These are phyloP conservation scores for Perkinsus marinus DNA, from an alignment of 169 alveolate species.

Conservation along the genomic window DNA sequence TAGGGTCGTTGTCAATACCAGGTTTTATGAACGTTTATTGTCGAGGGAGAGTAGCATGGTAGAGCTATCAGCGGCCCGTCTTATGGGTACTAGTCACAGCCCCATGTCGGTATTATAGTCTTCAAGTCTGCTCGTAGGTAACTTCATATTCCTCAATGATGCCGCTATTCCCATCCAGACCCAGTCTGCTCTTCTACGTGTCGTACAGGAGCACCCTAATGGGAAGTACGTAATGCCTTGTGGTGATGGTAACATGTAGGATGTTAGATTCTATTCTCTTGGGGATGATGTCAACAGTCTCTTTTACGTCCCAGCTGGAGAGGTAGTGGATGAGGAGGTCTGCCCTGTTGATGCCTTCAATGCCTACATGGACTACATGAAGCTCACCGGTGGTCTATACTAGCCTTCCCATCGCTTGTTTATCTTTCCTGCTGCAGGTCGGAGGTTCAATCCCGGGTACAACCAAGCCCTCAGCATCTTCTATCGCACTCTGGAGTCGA, in stretches of 20 bases:
- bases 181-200: background rate
- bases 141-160: slow-evolving; percentile 7
- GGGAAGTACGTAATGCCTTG: background rate
- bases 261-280: slow-evolving; percentile 2
- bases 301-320: slow-evolving; percentile 17
- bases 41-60: background rate
- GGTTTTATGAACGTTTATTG: background rate
- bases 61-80: slow-evolving; percentile 11
- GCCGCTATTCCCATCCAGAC: slow-evolving; percentile 21
- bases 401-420: background rate
- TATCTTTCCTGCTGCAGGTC: background rate
- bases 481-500: slow-evolving; percentile 10
- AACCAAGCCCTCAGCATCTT: background rate
- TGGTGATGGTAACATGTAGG: background rate
- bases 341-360: background rate
- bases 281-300: slow-evolving; percentile 30
- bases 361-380: slow-evolving; percentile 8
- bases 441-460: slow-evolving; percentile 26
- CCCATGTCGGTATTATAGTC: background rate
- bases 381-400: slow-evolving; percentile 1
- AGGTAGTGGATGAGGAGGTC: background rate
- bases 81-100: slow-evolving; percentile 1
- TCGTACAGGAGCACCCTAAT: background rate
- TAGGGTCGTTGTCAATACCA: background rate
- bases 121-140: background rate